phyloP scores from a whole-genome alignment of 2,329 filamentous ascomycete genomes.

The Sporothrix pallida region DNA sequence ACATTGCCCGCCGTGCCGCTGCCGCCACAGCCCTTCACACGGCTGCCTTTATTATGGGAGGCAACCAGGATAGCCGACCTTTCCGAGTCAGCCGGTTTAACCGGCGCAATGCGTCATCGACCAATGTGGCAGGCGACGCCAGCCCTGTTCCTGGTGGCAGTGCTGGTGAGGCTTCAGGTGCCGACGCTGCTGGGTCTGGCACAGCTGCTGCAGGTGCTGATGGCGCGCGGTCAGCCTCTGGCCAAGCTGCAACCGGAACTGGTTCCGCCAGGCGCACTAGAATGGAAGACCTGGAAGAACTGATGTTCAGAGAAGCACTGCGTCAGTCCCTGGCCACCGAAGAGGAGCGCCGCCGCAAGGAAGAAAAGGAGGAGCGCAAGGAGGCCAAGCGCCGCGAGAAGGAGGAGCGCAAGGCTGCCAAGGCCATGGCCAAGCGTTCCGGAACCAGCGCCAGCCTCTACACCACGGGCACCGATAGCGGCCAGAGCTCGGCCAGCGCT shows the following conservation, averaged over 20 bases:
- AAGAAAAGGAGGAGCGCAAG: slow-evolving; percentile 80
- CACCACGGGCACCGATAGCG: slow-evolving; percentile 47
- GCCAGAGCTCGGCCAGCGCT: slow-evolving; percentile 60
- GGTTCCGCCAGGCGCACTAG: slow-evolving; percentile 53
- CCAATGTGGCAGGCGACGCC: slow-evolving; percentile 43
- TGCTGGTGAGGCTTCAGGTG: background rate
- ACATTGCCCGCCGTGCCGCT: slow-evolving; percentile 83
- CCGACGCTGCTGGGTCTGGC: slow-evolving; percentile 39
- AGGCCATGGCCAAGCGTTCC: slow-evolving; percentile 58
- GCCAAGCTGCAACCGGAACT: slow-evolving; percentile 41
- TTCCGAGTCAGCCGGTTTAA: slow-evolving; percentile 63
- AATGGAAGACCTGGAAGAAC: slow-evolving; percentile 89
- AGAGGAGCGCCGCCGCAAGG: slow-evolving; percentile 86
- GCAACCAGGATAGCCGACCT: slow-evolving; percentile 61
- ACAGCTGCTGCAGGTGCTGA: slow-evolving; percentile 40
- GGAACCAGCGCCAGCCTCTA: slow-evolving; percentile 49
- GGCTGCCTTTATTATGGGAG: slow-evolving; percentile 87
- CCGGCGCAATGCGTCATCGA: slow-evolving; percentile 56
- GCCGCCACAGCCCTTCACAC: slow-evolving; percentile 94
- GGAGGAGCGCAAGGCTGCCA: slow-evolving; percentile 77
- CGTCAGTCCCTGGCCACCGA: slow-evolving; percentile 88
- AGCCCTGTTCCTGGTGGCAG: slow-evolving; percentile 35
- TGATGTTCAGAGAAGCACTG: slow-evolving; percentile 99
- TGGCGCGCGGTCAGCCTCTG: slow-evolving; percentile 40
- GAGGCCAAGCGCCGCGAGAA: slow-evolving; percentile 86